These are phyloP conservation scores for Aureobasidium namibiae DNA, from an alignment of 2,329 filamentous ascomycete genomes.

Conservation along the genomic window DNA sequence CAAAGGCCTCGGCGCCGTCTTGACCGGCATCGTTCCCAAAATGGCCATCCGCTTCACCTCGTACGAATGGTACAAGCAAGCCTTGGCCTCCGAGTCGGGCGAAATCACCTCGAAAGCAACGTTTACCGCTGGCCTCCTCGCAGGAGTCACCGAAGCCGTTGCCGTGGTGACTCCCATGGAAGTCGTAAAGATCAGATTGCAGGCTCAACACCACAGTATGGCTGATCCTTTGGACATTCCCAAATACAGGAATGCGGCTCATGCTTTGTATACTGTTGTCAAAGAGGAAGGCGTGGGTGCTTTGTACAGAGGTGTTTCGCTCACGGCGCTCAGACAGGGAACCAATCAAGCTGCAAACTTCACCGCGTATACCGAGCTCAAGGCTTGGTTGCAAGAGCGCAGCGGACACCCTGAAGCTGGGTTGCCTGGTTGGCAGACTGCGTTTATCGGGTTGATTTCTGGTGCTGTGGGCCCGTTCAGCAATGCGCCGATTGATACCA, in stretches of 20 bases:
- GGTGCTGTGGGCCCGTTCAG: slow-evolving; percentile 94
- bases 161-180: slow-evolving; percentile 98
- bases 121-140: slow-evolving; percentile 75
- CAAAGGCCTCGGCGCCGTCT: slow-evolving; percentile 93
- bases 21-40: slow-evolving; percentile 95
- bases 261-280: slow-evolving; percentile 76
- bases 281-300: slow-evolving; percentile 83
- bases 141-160: slow-evolving; percentile 93
- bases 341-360: slow-evolving; percentile 99
- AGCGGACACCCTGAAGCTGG: slow-evolving; percentile 62
- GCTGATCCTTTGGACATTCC: slow-evolving; percentile 92
- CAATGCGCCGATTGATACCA: slow-evolving; percentile 97
- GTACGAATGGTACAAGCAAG: slow-evolving; percentile 89
- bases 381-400: slow-evolving; percentile 62
- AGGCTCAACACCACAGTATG: slow-evolving; percentile 97
- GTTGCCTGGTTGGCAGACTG: slow-evolving; percentile 84
- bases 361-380: slow-evolving; percentile 93
- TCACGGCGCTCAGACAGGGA: slow-evolving; percentile 89
- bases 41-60: slow-evolving; percentile 99
- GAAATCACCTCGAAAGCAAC: slow-evolving; percentile 62
- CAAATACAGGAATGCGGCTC: slow-evolving; percentile 92
- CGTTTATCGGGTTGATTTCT: slow-evolving; percentile 78
- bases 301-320: slow-evolving; percentile 84
- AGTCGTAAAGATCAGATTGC: slow-evolving; percentile 95
- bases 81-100: slow-evolving; percentile 60